phyloP scores from a whole-genome alignment of 768 basidiomycete species.

The Boletus eberwhitei region DNA sequence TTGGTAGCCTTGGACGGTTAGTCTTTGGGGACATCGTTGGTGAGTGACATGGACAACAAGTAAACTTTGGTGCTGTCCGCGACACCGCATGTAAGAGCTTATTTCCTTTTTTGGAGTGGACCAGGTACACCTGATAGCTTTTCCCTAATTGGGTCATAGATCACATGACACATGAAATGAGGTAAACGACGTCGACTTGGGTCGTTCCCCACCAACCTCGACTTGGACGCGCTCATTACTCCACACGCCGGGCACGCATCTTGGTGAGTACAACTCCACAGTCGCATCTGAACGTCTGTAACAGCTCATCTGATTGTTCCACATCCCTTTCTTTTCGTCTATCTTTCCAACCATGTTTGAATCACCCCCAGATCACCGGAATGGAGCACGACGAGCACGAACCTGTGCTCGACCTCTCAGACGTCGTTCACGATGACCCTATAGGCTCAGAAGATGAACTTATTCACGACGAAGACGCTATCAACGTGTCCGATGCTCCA shows the following conservation, averaged over 20 bases:
- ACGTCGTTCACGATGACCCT: conserved; percentile 80
- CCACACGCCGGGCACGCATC: conserved; percentile 16
- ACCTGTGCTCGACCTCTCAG: conserved; percentile 70
- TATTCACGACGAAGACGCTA: conserved; percentile 28
- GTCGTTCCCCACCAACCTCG: conserved; percentile 7
- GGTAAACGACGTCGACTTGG: conserved; percentile 17
- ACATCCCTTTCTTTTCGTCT: not conserved
- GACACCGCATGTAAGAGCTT: not conserved
- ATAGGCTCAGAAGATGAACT: conserved; percentile 54
- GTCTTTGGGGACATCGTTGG: conserved; percentile 31
- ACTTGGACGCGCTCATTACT: conserved; percentile 22
- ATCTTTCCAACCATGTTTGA: not conserved
- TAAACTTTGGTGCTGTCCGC: not conserved
- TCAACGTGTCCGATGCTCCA: conserved; percentile 31
- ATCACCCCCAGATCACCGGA: conserved; percentile 14
- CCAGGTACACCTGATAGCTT: not conserved
- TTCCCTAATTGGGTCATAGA: not conserved
- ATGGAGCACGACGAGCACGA: conserved; percentile 57
- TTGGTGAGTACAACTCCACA: conserved; percentile 12
- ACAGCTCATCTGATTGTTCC: not conserved
- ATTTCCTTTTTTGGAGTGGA: conserved; percentile 4
- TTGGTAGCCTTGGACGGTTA: conserved; percentile 62
- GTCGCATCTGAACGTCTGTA: not conserved
- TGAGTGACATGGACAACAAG: conserved; percentile 3
- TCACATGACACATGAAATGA: conserved; percentile 30